Evolutionary conservation across 306 rosid genomes (phyloP).

Genomic region (Benincasa hispida): DNA sequence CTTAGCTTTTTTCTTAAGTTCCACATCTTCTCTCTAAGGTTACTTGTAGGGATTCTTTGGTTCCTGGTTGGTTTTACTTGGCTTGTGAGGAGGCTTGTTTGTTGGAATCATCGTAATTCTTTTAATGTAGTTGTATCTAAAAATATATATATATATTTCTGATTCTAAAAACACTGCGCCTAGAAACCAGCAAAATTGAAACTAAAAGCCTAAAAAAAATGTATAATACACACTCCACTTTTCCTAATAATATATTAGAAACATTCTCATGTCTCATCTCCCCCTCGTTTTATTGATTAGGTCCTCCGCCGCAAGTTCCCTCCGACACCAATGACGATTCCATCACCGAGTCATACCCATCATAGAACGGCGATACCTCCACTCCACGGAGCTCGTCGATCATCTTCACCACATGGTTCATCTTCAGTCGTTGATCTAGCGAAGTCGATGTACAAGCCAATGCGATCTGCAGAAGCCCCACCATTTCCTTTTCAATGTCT

Average conservation of each 20-base stretch:
- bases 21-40: too few species aligned
- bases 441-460: constrained; percentile 33
- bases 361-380: constrained; percentile 37
- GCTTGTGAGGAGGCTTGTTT: too few species aligned
- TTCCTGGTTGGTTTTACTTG: too few species aligned
- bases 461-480: constrained; percentile 59
- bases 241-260: neutral
- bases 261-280: too few species aligned
- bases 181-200: neutral
- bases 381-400: constrained; percentile 64
- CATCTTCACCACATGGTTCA: constrained; percentile 75
- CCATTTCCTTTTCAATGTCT: constrained; percentile 93
- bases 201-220: neutral
- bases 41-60: too few species aligned
- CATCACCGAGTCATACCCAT: constrained; percentile 34
- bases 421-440: constrained; percentile 68
- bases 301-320: constrained; percentile 28
- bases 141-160: too few species aligned
- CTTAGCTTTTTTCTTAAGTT: too few species aligned
- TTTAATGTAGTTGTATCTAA: too few species aligned
- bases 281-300: constrained; percentile 7
- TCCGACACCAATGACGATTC: constrained; percentile 50
- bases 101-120: too few species aligned
- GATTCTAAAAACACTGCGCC: neutral
- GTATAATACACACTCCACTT: neutral